Conservation (phyloP, 2,329 filamentous ascomycete species). For the Trichoderma brevicompactum region DNA sequence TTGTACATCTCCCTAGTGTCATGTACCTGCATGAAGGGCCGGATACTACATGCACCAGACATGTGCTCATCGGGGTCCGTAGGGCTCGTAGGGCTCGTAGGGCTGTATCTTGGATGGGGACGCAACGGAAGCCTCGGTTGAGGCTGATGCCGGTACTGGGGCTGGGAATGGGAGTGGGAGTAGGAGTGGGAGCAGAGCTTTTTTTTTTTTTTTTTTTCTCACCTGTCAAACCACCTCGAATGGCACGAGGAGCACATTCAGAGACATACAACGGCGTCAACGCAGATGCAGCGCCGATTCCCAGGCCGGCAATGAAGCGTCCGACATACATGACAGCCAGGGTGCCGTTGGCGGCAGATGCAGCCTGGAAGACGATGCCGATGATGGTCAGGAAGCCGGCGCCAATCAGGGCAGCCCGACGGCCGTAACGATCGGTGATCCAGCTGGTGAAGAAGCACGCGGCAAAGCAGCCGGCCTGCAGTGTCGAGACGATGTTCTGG, state of each 20-base stretch:
- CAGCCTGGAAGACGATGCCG: constrained; percentile 67
- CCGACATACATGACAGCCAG: constrained; percentile 69
- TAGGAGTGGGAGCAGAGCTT: background rate
- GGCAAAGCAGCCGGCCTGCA: constrained; percentile 70
- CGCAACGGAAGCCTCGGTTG: no score
- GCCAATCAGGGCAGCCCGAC: constrained; percentile 58
- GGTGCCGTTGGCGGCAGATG: constrained; percentile 57
- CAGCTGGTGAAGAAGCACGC: constrained; percentile 63
- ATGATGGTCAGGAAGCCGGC: constrained; percentile 61
- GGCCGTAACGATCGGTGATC: constrained; percentile 59
- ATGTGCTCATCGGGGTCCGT: background rate
- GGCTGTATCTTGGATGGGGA: background rate
- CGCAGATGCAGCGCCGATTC: constrained; percentile 55
- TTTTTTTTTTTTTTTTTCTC: constrained; percentile 23
- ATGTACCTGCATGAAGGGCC: background rate
- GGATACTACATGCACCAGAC: background rate
- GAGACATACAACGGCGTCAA: constrained; percentile 52
- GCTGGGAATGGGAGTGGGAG: no score
- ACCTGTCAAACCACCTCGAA: constrained; percentile 55
- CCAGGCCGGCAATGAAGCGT: constrained; percentile 57
- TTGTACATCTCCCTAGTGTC: background rate
- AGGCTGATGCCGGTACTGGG: background rate
- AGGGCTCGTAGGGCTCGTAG: constrained; percentile 3
- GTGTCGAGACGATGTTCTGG: constrained; percentile 71
- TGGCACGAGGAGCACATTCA: constrained; percentile 55